Base-by-base conservation (phyloP, 345 rosid species). In the Microcos paniculata region DNA sequence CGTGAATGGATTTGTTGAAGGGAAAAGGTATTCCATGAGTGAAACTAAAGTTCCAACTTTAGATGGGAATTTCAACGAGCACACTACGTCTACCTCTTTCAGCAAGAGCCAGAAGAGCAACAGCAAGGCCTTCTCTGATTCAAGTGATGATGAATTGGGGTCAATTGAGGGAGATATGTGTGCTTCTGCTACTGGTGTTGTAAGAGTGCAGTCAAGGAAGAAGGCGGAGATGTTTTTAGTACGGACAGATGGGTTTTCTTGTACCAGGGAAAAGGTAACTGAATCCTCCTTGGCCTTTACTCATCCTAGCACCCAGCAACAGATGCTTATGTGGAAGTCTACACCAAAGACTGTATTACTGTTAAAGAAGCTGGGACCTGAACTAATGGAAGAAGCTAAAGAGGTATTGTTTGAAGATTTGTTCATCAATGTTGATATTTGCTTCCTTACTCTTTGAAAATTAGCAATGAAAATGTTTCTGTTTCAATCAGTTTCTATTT, bases 321-420 rank as follows among this genome's bases (percentile, higher is more conserved):
- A 93, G 90, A 95, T 95, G 99, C 98, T 95, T 79, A 89, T 95
- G 89, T 95, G 99, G 99, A 95, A 95, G 85, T 77, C 98, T 72
- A 87, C 89, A 19, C 99, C 99, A 55, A 95, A 86, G 84, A 95
- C 99, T 46, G 98, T 87, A 19, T 82, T 95, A 55, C 79, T 95
- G 80, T 82, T 95, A 85, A 95, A 95, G 83, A 95, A 95, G 85
- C 93, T 92, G 46, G 99, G 99, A 43, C 83, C 82, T 76, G 98
- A 88, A 80, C 96, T 95, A 62, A 91, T 91, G 98, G 94, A 95
- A 83, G 90, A 95, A 88, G 94, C 99, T 62, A 93, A 93, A 88
- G 91, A 91, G 98, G 99, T 95, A 82, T 23, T 16, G 7, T 57
- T 23, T 30, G 58, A 57, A 74, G 53, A 35, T 40, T 38, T 70